A percentile compares a stretch with the other conserved stretches of the same genome.
Evolutionary conservation across 805 yeast genomes (phyloP).

Genomic region (Wickerhamomyces bisporus): DNA sequence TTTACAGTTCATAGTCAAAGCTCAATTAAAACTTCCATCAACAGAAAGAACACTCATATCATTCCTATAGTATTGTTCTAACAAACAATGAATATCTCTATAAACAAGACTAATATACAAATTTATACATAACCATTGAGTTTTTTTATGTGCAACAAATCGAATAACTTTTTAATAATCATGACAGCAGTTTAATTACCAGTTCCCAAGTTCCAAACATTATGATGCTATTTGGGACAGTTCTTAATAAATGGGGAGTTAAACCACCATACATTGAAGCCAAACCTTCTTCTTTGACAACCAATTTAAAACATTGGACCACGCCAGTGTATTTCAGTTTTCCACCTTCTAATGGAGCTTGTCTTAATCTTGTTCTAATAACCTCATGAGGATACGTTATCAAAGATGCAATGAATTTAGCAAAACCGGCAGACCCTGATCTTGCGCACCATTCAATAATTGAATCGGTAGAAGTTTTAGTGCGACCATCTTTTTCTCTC

Average conservation of each 20-base stretch:
- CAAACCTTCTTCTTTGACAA: slow-evolving; percentile 90
- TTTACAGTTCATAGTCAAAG: too few relatives aligned
- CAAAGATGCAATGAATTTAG: slow-evolving; percentile 88
- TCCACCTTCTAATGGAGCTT: slow-evolving; percentile 81
- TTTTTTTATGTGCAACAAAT: too few relatives aligned
- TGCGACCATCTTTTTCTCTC: slow-evolving; percentile 27
- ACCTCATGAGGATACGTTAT: slow-evolving; percentile 97
- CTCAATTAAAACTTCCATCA: too few relatives aligned
- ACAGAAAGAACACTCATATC: too few relatives aligned
- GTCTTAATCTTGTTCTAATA: slow-evolving; percentile 90
- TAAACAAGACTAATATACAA: too few relatives aligned
- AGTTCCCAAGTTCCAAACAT: slow-evolving; percentile 99
- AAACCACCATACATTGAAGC: slow-evolving; percentile 94
- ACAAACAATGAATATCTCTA: too few relatives aligned
- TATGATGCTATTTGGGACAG: slow-evolving; percentile 95
- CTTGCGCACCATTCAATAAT: slow-evolving; percentile 90
- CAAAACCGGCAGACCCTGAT: slow-evolving; percentile 96
- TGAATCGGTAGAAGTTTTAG: slow-evolving; percentile 47
- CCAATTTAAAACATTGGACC: slow-evolving; percentile 76
- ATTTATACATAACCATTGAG: too few relatives aligned
- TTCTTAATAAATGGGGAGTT: slow-evolving; percentile 93
- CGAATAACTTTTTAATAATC: too few relatives aligned
- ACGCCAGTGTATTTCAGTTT: slow-evolving; percentile 85
- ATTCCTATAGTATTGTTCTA: too few relatives aligned
- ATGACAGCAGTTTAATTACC: slow-evolving; percentile 53